These are phyloP conservation scores for Davidsoniella virescens DNA, from an alignment of 2,329 filamentous ascomycete genomes.

Conservation along the genomic window DNA sequence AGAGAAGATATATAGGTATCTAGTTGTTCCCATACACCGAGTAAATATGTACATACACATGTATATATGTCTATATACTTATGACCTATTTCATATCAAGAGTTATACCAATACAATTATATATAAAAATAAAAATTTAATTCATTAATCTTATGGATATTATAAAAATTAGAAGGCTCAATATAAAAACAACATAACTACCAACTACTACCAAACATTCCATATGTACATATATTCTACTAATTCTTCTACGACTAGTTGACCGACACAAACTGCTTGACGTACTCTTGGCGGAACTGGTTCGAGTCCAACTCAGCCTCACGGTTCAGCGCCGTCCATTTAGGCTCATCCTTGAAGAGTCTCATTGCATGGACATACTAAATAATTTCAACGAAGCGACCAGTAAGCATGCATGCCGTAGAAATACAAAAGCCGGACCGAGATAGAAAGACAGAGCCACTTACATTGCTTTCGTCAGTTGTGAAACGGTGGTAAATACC, in stretches of 20 bases:
- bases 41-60: not conserved
- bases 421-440: slow-evolving; percentile 2
- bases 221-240: not conserved
- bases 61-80: not conserved
- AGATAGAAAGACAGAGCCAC: slow-evolving; percentile 22
- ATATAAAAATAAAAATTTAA: too few relatives aligned
- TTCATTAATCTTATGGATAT: too few relatives aligned
- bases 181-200: too few relatives aligned
- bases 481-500: slow-evolving; percentile 98
- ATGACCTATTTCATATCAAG: too few relatives aligned
- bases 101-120: too few relatives aligned
- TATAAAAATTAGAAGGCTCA: too few relatives aligned
- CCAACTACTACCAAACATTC: not conserved
- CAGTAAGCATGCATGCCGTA: too few relatives aligned
- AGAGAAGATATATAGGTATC: too few relatives aligned
- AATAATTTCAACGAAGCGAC: not conserved
- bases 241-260: slow-evolving; percentile 1
- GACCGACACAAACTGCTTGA: slow-evolving; percentile 21
- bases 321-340: slow-evolving; percentile 90
- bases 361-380: slow-evolving; percentile 96
- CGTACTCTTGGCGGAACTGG: slow-evolving; percentile 61
- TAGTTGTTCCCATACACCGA: too few relatives aligned
- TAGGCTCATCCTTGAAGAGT: slow-evolving; percentile 94
- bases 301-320: slow-evolving; percentile 63
- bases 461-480: slow-evolving; percentile 76